Conservation (phyloP, 345 rosid genomes). For the Xanthoceras sorbifolium region DNA sequence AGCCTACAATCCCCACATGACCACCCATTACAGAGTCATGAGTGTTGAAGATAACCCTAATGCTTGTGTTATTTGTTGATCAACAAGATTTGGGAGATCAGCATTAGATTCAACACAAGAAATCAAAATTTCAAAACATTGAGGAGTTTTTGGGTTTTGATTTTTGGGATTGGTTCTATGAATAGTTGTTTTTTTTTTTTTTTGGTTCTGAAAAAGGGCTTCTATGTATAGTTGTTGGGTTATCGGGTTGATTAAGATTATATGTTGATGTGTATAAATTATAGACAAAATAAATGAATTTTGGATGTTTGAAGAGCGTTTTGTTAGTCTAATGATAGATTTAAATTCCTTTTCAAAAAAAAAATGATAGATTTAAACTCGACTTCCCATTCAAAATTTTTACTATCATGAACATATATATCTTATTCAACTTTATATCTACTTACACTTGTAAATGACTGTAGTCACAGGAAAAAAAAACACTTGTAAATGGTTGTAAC, state of each 20-base stretch:
- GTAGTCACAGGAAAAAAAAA: too few relatives aligned
- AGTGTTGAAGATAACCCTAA: constrained; percentile 60
- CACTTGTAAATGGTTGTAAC: too few relatives aligned
- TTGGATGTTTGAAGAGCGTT: neutral
- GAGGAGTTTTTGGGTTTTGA: neutral
- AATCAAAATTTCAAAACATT: neutral
- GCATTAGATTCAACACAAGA: neutral
- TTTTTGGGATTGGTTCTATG: neutral
- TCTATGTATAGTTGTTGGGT: neutral
- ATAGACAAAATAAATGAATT: neutral
- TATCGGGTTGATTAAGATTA: too few relatives aligned
- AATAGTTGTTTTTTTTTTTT: too few relatives aligned
- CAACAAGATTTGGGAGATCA: neutral
- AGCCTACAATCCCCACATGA: constrained; percentile 33
- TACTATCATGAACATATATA: too few relatives aligned
- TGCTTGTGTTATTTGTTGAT: constrained; percentile 46
- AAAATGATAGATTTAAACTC: neutral
- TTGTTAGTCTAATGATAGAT: neutral
- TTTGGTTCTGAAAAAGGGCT: too few relatives aligned
- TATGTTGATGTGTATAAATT: neutral
- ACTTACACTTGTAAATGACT: too few relatives aligned
- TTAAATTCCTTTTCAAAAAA: neutral
- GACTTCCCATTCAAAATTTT: neutral
- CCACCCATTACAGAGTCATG: constrained; percentile 33
- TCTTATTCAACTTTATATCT: too few relatives aligned